Evolutionary conservation across 495 filamentous ascomycete genomes (phyloP).

Genomic region (Penicillium taxi): DNA sequence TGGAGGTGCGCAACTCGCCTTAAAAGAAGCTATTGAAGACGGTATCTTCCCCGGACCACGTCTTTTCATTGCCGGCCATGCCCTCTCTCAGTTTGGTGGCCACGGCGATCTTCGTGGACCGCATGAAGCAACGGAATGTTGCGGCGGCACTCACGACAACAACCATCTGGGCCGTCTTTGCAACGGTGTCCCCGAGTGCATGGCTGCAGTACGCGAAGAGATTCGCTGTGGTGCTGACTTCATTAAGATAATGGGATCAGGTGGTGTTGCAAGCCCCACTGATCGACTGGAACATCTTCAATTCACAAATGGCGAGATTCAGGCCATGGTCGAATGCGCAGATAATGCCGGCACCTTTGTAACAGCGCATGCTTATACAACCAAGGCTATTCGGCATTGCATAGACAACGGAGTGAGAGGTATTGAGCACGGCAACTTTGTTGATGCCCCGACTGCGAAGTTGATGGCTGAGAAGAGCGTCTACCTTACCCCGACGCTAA

Average conservation of each 20-base stretch:
- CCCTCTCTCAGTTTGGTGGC: conserved; percentile 46
- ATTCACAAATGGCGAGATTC: conserved; percentile 46
- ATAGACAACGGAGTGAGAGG: conserved; percentile 47
- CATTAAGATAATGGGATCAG: conserved; percentile 51
- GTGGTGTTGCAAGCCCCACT: conserved; percentile 45
- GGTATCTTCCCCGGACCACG: conserved; percentile 41
- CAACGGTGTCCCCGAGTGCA: conserved; percentile 45
- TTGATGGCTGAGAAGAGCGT: conserved; percentile 39
- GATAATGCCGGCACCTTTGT: conserved; percentile 43
- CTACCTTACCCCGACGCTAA: conserved; percentile 46
- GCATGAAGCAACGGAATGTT: conserved; percentile 34
- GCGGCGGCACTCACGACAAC: conserved; percentile 28
- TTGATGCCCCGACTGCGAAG: conserved; percentile 42
- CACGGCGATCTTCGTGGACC: conserved; percentile 41
- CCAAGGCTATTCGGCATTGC: conserved; percentile 42
- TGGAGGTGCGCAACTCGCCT: conserved; percentile 41
- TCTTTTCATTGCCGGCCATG: conserved; percentile 40
- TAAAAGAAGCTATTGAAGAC: conserved; percentile 46
- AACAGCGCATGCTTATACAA: conserved; percentile 49
- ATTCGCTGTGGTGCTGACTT: conserved; percentile 46
- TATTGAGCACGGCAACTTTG: conserved; percentile 50
- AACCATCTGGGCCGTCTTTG: conserved; percentile 32
- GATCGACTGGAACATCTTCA: conserved; percentile 43
- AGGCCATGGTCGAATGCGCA: conserved; percentile 41
- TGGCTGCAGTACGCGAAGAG: conserved; percentile 43